Evolutionary conservation across 2,329 filamentous ascomycete genomes (phyloP).

Genomic region (Lasiodiplodia sp.): DNA sequence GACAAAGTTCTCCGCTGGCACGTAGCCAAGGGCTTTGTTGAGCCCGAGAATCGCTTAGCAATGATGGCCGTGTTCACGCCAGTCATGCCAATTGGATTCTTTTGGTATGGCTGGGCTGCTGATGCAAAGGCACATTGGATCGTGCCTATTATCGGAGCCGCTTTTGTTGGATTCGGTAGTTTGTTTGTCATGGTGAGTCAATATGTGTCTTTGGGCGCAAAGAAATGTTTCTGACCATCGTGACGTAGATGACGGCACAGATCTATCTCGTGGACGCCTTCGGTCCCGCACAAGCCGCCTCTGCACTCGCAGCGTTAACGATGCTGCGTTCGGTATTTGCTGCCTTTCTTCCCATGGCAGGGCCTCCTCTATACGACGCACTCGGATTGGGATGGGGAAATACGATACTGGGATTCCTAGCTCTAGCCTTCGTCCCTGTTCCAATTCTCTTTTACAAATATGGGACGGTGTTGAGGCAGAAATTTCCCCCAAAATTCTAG

Average conservation of each 20-base stretch:
- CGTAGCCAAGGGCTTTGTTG: background rate
- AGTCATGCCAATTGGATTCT: slow-evolving; percentile 46
- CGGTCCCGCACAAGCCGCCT: slow-evolving; percentile 58
- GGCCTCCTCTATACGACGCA: slow-evolving; percentile 64
- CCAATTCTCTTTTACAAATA: slow-evolving; percentile 75
- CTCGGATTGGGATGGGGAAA: slow-evolving; percentile 69
- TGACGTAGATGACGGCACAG: slow-evolving; percentile 44
- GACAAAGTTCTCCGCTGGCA: slow-evolving; percentile 19
- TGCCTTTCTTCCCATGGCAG: slow-evolving; percentile 65
- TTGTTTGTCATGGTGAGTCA: background rate
- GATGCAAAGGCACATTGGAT: slow-evolving; percentile 1
- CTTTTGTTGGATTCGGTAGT: background rate
- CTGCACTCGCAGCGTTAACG: slow-evolving; percentile 68
- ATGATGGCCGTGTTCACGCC: slow-evolving; percentile 30
- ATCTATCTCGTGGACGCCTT: slow-evolving; percentile 72
- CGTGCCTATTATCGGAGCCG: background rate
- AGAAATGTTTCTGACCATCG: background rate
- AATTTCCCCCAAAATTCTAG: background rate
- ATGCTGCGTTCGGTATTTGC: slow-evolving; percentile 64
- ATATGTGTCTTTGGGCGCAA: background rate
- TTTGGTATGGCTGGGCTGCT: slow-evolving; percentile 49
- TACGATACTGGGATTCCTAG: slow-evolving; percentile 60
- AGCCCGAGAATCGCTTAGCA: slow-evolving; percentile 32
- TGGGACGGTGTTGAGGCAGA: slow-evolving; percentile 59
- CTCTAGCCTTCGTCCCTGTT: slow-evolving; percentile 54